Base-by-base conservation (phyloP, 306 rosid species). In the Gastrolobium villosum region DNA sequence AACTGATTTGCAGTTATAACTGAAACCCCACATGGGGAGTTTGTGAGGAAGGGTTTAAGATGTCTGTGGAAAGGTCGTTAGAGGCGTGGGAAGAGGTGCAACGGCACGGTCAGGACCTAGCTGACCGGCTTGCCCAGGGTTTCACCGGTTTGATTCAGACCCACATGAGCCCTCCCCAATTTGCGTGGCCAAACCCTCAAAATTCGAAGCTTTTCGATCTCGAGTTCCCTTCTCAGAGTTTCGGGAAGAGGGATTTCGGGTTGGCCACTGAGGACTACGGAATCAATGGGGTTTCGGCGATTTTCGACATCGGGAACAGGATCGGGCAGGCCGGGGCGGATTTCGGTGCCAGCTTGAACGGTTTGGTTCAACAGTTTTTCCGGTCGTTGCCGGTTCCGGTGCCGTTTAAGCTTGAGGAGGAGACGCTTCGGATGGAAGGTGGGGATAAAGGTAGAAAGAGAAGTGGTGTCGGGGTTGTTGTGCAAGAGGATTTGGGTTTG, bases 61-160 rank as follows among this genome's bases (percentile, higher is more conserved):
- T 94, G 99, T 90, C 98, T 63, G 92, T 89, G 3, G 99, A 95
- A 78, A 87, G 98, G 80, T 87, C 99, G 35, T 91, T 95, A 11
- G 97, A 95, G 46, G 94, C 98, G 5, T 95, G 99, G 99, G 99
- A 95, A 83, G 99, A 95, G 83, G 94, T 95, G 63, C 99, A 95
- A 70, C 88, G 99, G 13, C 98, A 95, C 52, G 97, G 99, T 28
- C 99, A 83, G 86, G 99, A 95, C 89, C 60, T 95, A 14, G 99
- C 99, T 60, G 99, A 91, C 79, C 89, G 99, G 46, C 89, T 95
- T 45, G 89, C 99, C 49, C 98, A 95, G 85, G 98, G 99, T 50
- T 93, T 95, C 82, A 83, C 87, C 1, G 99, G 92, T 0, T 45
- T 95, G 88, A 89, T 95, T 76, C 99, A 90, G 62, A 82, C 99